phyloP scores from a whole-genome alignment of 371 early-diverging fungal species.

The Actinomucor elegans region DNA sequence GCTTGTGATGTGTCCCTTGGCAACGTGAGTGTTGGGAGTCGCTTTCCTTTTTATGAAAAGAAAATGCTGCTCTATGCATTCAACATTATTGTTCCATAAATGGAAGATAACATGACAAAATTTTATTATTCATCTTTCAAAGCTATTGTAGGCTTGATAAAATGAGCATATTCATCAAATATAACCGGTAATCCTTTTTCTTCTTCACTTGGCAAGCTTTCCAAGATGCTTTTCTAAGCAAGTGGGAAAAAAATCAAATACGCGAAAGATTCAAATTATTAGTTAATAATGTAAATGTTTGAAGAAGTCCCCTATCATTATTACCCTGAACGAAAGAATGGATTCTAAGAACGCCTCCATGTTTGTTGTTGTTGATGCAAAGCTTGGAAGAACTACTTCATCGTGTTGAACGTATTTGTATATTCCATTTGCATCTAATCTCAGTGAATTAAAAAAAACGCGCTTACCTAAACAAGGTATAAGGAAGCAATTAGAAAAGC shows the following conservation, averaged over 20 bases:
- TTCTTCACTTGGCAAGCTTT: constrained; percentile 5
- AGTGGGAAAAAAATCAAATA: too few relatives aligned
- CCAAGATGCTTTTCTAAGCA: constrained; percentile 3
- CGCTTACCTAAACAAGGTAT: constrained; percentile 6
- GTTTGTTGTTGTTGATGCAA: neutral
- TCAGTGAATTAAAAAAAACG: neutral
- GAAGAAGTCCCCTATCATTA: neutral
- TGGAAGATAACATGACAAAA: too few relatives aligned
- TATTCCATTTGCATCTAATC: constrained; percentile 2
- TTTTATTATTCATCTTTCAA: constrained; percentile 5
- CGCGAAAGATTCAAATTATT: constrained; percentile 1
- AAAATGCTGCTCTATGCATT: too few relatives aligned
- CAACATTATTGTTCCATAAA: too few relatives aligned
- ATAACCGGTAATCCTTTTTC: neutral
- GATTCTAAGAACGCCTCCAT: constrained; percentile 6
- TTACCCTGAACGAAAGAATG: constrained; percentile 6
- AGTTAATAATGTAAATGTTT: neutral
- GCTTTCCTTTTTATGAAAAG: too few relatives aligned
- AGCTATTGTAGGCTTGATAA: constrained; percentile 9
- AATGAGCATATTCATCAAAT: constrained; percentile 4
- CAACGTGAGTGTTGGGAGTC: too few relatives aligned
- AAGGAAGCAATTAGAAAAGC: constrained; percentile 1
- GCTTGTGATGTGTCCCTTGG: too few relatives aligned
- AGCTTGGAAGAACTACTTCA: constrained; percentile 1
- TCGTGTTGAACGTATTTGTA: neutral